Evolutionary conservation across 2,329 filamentous ascomycete species (phyloP), one percentile per base, ranked within the genome.

Genomic region (Chalaropsis ovoidea): DNA sequence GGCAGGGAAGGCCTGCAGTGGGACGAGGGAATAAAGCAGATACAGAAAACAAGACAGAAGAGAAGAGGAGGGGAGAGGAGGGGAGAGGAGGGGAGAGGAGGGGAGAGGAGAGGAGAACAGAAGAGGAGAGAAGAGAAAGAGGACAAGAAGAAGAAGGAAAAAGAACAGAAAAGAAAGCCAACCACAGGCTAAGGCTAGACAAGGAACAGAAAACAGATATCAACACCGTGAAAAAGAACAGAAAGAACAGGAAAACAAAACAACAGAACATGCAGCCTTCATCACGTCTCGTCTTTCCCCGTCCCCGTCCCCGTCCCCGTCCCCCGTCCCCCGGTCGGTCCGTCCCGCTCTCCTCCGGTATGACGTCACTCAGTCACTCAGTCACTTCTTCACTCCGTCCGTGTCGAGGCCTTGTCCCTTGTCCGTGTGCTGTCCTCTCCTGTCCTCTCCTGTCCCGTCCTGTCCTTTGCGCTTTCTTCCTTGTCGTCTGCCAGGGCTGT

Each of bases 171-270:
- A 60, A 54, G 15, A 66, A 62, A 43, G 43, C 22, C 35, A 47
- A 13, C 6, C 42, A 61, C 64, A 47, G 13, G n/a, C 19, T 27
- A 52, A 47, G 13, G n/a, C 19, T 27, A 52, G 52, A 65, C 47
- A 58, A 11, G 61, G 22, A 47, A 65, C 47, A 67, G 52, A 19
- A 61, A 62, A 39, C 24, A 67, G 56, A 60, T 35, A 54, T 64
- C 62, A 56, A 56, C 52, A 58, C 54, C 45, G 8, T 65, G 35
- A 42, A 61, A 52, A 13, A 52, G 47, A 15, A 27, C 22, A 52
- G 47, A 49, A 22, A 63, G 27, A 41, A 39, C 27, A 65, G 31
- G 27, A 65, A 49, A 62, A 61, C 17, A 27, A 60, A 17, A 63
- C 13, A 22, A 43, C 42, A 43, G 62, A 52, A 39, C 19, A 62